phyloP scores from a whole-genome alignment of 2,329 filamentous ascomycete species.

The Cercospora beticola region DNA sequence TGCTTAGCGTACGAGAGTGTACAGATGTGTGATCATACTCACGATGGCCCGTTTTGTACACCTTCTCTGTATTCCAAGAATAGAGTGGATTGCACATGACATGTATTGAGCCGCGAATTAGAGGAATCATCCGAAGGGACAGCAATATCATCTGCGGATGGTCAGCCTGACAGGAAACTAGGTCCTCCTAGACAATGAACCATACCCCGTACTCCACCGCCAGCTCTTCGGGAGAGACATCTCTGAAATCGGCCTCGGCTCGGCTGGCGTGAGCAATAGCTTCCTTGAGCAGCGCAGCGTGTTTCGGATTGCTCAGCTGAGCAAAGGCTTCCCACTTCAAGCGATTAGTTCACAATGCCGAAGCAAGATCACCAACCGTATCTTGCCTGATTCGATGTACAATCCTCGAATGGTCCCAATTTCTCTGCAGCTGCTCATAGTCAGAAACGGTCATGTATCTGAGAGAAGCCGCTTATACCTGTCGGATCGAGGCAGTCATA shows the following conservation, averaged over 20 bases:
- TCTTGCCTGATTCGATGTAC: background rate
- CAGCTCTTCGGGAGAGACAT: background rate
- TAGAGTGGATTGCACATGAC: background rate
- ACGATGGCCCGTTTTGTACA: background rate
- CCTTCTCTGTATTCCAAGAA: background rate
- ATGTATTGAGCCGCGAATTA: background rate
- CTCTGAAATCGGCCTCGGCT: background rate
- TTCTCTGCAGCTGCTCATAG: background rate
- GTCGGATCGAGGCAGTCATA: background rate
- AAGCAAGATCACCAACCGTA: background rate
- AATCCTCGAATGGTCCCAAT: background rate
- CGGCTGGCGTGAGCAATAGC: background rate
- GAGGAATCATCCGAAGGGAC: background rate
- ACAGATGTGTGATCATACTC: background rate
- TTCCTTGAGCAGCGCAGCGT: background rate
- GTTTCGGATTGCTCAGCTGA: background rate
- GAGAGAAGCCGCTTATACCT: background rate
- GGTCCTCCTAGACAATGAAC: no score
- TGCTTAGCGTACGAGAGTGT: background rate
- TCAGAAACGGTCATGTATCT: background rate
- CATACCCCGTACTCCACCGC: background rate
- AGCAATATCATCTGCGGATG: background rate
- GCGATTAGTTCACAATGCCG: background rate
- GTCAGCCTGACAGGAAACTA: background rate
- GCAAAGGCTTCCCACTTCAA: background rate